phyloP scores from a whole-genome alignment of 176 grass and related monocot species.

The Hsuehochloa calcarea region DNA sequence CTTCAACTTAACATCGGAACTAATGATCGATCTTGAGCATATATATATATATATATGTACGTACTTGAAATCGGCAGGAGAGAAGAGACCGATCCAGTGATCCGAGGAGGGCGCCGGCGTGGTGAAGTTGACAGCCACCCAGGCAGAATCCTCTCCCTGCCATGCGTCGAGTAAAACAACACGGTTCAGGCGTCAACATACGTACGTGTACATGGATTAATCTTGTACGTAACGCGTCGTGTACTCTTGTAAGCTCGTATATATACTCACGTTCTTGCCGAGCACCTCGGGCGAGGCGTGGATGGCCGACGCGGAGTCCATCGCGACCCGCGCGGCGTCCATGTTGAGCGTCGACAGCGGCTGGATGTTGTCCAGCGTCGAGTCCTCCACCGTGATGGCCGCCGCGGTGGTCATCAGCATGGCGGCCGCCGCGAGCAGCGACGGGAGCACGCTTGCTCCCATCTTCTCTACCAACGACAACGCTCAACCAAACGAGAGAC shows the following conservation, averaged over 20 bases:
- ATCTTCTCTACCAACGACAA: background rate
- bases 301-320: conserved; percentile 37
- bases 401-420: background rate
- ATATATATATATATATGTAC: too few relatives aligned
- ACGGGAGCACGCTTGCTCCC: background rate
- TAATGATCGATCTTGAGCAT: background rate
- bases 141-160: conserved; percentile 57
- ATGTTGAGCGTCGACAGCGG: conserved; percentile 39
- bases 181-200: background rate
- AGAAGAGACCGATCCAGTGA: conserved; percentile 87
- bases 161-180: background rate
- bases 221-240: too few relatives aligned
- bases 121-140: conserved; percentile 60
- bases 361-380: conserved; percentile 34
- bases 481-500: background rate
- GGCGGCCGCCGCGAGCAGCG: background rate
- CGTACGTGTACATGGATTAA: too few relatives aligned
- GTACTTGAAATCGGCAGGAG: conserved; percentile 69
- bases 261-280: conserved; percentile 27
- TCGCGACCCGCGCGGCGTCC: conserved; percentile 12
- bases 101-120: conserved; percentile 37
- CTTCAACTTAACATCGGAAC: background rate
- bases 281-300: conserved; percentile 41
- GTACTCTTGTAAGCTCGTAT: too few relatives aligned
- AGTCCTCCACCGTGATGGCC: background rate